These are phyloP conservation scores for Amaranthus palmeri DNA, from an alignment of 148 eudicot genomes.

Conservation along the genomic window DNA sequence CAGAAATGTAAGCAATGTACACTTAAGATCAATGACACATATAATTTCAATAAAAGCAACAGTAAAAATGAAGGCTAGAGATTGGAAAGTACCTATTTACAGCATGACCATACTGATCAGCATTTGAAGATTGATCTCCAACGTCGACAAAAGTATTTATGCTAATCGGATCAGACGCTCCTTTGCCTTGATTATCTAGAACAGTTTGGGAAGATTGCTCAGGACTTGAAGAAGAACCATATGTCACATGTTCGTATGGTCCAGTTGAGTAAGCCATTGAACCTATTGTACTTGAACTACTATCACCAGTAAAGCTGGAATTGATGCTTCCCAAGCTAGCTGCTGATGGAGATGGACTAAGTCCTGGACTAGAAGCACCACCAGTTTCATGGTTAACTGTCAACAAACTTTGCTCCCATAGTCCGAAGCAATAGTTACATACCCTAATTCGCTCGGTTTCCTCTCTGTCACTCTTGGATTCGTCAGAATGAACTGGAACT, in stretches of 20 bases:
- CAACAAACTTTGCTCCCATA: conserved; percentile 55
- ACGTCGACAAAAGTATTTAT: conserved; percentile 29
- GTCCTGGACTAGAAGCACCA: conserved; percentile 39
- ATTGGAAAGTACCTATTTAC: conserved; percentile 42
- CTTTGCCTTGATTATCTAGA: conserved; percentile 24
- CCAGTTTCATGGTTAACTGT: conserved; percentile 38
- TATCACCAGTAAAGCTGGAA: conserved; percentile 57
- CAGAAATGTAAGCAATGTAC: not conserved
- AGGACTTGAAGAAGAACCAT: conserved; percentile 38
- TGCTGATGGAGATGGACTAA: conserved; percentile 53
- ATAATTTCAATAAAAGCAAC: not conserved
- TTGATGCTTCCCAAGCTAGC: conserved; percentile 59
- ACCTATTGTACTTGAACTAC: conserved; percentile 44
- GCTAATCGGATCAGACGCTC: conserved; percentile 33
- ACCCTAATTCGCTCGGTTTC: conserved; percentile 72
- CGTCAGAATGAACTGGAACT: conserved; percentile 46
- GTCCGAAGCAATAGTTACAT: conserved; percentile 83
- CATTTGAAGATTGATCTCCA: conserved; percentile 34
- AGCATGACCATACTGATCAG: conserved; percentile 33
- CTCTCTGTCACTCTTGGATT: conserved; percentile 35
- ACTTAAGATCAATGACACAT: not conserved
- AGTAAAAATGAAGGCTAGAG: not conserved
- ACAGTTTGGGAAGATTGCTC: conserved; percentile 31
- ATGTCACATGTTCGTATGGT: conserved; percentile 36
- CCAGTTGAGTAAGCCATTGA: conserved; percentile 51